Base-by-base conservation (phyloP, 2,329 filamentous ascomycete species). In the Fonsecaea nubica region DNA sequence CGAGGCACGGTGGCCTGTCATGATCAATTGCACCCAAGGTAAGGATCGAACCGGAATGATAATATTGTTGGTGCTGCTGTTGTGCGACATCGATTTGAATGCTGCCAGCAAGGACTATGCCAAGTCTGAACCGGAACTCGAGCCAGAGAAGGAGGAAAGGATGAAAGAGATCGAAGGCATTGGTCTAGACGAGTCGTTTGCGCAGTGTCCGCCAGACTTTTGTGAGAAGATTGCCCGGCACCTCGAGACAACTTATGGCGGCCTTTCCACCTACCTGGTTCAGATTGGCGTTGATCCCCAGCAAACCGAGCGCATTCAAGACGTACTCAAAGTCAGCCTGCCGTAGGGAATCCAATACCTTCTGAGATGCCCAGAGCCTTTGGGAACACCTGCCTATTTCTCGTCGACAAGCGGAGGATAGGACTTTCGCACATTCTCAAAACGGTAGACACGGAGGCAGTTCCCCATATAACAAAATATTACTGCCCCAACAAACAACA, bases 21-120 rank as follows among this genome's bases (percentile, higher is more conserved):
- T 96, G 7, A 80, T 95, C 2, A 92, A 96, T 77, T 97, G 93
- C 77, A 95, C 92, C 0, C 92, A 96, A 74, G 93, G 93, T 65
- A 97, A 96, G 76, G 93, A 96, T 75, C 86, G 93, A 1, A 93
- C 88, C 1, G 93, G 93, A 0, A 80, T 96, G 12, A 82, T 91
- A 10, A 82, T 92, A 4, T 81, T 90, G 48, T 80, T 96, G 3
- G 77, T 90, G 0, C 79, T 96, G 21, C 82, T 94, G 73, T 79
- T 91, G 10, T 81, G 91, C 3, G 79, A 78, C 7, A 77, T 74
- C 15, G 76, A 71, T n/a, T 50, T 68, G 5, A 62, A 69, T 45
- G 89, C 87, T 1, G 88, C 96, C 50, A 81, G 86, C 62, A 75
- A 88, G 69, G 93, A 96, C 78, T 96, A 96, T 76, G 77, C 84